Percentiles rank a stretch among this genome's conserved stretches.
phyloP scores from a whole-genome alignment of 2,329 filamentous ascomycete species.

The Trematosphaeria pertusa region DNA sequence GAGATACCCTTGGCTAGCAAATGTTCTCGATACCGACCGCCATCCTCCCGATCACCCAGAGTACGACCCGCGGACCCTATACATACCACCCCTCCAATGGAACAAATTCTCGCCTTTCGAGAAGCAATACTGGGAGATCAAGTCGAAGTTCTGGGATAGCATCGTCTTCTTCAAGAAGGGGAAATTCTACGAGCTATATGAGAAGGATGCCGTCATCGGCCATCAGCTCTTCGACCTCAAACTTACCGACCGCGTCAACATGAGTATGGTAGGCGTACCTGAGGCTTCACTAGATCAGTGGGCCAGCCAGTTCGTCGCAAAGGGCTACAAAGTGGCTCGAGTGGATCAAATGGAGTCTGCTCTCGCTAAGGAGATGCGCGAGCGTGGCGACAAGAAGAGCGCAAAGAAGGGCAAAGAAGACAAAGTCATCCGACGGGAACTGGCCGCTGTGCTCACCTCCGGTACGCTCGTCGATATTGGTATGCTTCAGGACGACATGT shows the following conservation, averaged over 20 bases:
- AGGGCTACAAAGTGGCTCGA: conserved; percentile 94
- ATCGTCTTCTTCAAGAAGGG: conserved; percentile 99
- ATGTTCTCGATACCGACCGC: conserved; percentile 82
- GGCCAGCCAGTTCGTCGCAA: conserved; percentile 98
- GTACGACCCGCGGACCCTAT: conserved; percentile 90
- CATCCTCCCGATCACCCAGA: conserved; percentile 81
- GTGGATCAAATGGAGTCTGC: conserved; percentile 98
- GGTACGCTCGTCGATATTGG: conserved; percentile 93
- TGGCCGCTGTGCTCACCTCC: conserved; percentile 88
- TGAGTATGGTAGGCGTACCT: conserved; percentile 99
- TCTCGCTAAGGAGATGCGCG: conserved; percentile 97
- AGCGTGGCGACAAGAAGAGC: conserved; percentile 69
- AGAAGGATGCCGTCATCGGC: conserved; percentile 95
- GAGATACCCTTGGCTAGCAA: conserved; percentile 88
- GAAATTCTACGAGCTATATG: conserved; percentile 98
- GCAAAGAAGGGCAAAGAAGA: conserved; percentile 69
- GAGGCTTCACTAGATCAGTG: conserved; percentile 95
- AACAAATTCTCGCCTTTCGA: conserved; percentile 90
- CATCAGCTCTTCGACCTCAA: conserved; percentile 98
- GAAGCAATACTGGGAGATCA: conserved; percentile 99
- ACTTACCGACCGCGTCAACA: conserved; percentile 96
- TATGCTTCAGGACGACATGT: conserved; percentile 98
- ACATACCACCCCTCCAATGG: conserved; percentile 82
- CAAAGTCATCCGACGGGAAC: conserved; percentile 90
- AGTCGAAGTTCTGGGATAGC: conserved; percentile 96